phyloP scores from a whole-genome alignment of 2,329 filamentous ascomycete species.

The Fusarium falciforme region DNA sequence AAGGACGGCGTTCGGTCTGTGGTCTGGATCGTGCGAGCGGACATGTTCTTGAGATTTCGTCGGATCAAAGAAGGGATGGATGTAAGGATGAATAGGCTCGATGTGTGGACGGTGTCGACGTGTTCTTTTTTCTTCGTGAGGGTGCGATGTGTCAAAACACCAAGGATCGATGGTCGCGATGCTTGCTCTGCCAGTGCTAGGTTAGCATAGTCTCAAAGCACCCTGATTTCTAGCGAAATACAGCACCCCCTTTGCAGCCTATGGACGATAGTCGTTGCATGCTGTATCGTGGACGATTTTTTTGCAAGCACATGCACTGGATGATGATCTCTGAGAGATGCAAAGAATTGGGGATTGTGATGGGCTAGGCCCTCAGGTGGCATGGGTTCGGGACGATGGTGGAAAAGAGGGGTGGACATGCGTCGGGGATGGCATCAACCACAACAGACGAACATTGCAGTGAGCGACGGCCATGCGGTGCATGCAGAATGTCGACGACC shows the following conservation, averaged over 20 bases:
- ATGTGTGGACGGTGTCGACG: not conserved
- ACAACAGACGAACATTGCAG: not conserved
- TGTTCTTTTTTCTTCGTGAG: not conserved
- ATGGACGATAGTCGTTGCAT: not conserved
- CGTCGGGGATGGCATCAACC: not conserved
- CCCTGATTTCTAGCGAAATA: fast-evolving
- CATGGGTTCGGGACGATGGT: constrained; percentile 1
- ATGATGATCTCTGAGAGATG: not conserved
- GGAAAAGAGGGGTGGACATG: not conserved
- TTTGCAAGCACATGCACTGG: not conserved
- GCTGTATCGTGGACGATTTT: not conserved
- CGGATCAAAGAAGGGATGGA: not conserved
- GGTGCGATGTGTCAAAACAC: constrained; percentile 15
- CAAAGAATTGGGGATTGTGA: not conserved
- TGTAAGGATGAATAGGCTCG: not conserved
- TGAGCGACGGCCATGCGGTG: not conserved
- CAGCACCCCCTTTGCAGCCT: not conserved
- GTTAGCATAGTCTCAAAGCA: not conserved
- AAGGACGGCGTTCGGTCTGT: too few relatives aligned
- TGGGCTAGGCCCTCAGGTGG: not conserved
- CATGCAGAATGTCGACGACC: not conserved
- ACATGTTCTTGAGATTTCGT: not conserved
- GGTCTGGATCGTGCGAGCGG: not conserved
- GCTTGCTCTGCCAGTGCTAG: not conserved
- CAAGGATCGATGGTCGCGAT: not conserved